Evolutionary conservation across 2,329 filamentous ascomycete genomes (phyloP).

Genomic region (Fusarium duplospermum): DNA sequence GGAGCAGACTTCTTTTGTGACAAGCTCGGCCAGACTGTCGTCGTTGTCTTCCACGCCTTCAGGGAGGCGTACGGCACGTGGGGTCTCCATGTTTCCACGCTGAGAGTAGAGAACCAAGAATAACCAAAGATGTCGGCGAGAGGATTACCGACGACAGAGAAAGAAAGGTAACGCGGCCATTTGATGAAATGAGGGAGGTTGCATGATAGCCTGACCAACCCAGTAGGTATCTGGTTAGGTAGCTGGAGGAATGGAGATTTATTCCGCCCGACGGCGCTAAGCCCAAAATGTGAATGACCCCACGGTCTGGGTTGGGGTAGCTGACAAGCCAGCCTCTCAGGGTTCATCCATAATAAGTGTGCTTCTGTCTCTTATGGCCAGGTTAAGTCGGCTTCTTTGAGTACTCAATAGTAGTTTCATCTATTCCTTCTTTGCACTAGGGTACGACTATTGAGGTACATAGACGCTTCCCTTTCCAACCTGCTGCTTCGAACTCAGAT

Average conservation of each 20-base stretch:
- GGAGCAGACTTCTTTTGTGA: not conserved
- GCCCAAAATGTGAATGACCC: too few species aligned
- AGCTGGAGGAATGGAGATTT: not conserved
- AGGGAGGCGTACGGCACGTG: not conserved
- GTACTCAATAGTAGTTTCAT: not conserved
- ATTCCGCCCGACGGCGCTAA: not conserved
- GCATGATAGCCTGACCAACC: not conserved
- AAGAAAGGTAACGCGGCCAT: not conserved
- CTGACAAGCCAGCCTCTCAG: too few species aligned
- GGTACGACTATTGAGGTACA: slow-evolving; percentile 24
- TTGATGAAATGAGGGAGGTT: not conserved
- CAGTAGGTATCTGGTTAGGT: too few species aligned
- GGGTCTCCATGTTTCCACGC: not conserved
- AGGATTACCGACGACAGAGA: too few species aligned
- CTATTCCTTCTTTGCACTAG: not conserved
- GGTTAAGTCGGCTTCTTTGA: not conserved
- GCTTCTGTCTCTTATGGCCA: too few species aligned
- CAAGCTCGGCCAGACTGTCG: not conserved
- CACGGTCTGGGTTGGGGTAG: too few species aligned
- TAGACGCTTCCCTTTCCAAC: slow-evolving; percentile 45
- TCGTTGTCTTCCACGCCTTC: not conserved
- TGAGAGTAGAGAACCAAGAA: not conserved
- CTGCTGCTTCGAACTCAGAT: slow-evolving; percentile 17
- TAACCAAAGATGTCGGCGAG: not conserved
- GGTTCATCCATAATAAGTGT: too few species aligned